Percentiles rank a stretch among this genome's conserved stretches.
These are phyloP conservation scores for Xylaria sp. DNA, from an alignment of 2,329 filamentous ascomycete genomes.

Conservation along the genomic window DNA sequence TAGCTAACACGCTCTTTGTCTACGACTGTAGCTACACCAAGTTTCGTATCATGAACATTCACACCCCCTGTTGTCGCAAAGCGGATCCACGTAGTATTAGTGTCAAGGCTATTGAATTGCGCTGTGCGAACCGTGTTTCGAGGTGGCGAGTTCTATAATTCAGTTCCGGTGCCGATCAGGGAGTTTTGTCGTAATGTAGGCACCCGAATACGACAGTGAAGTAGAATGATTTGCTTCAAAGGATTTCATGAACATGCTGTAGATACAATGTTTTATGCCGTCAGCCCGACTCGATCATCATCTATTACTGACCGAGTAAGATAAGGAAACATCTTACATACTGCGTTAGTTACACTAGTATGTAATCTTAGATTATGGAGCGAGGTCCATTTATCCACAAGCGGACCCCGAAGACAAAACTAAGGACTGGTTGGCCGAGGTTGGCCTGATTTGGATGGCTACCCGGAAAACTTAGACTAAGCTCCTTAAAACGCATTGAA, in stretches of 20 bases:
- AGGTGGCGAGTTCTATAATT: slow-evolving; percentile 17
- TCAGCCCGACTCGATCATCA: neutral
- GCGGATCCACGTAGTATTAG: slow-evolving; percentile 22
- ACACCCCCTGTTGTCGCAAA: slow-evolving; percentile 8
- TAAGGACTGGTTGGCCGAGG: neutral
- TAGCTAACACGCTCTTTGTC: neutral
- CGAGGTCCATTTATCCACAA: neutral
- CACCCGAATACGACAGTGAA: neutral
- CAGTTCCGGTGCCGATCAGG: slow-evolving; percentile 15
- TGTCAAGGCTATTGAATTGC: slow-evolving; percentile 21
- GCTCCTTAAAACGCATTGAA: slow-evolving; percentile 16
- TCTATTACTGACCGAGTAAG: too few species aligned
- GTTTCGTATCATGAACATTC: slow-evolving; percentile 6
- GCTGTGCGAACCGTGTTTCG: slow-evolving; percentile 19
- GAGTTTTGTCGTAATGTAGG: neutral
- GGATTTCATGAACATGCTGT: neutral
- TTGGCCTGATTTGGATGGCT: neutral
- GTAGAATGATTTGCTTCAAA: neutral
- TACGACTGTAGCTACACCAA: too few species aligned
- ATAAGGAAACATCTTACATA: neutral
- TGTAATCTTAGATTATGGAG: too few species aligned
- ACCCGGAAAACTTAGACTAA: neutral
- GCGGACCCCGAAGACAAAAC: neutral
- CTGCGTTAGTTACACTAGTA: too few species aligned
- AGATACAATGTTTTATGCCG: neutral